Base-by-base conservation (phyloP, 306 rosid species). In the Cicer cuneatum region DNA sequence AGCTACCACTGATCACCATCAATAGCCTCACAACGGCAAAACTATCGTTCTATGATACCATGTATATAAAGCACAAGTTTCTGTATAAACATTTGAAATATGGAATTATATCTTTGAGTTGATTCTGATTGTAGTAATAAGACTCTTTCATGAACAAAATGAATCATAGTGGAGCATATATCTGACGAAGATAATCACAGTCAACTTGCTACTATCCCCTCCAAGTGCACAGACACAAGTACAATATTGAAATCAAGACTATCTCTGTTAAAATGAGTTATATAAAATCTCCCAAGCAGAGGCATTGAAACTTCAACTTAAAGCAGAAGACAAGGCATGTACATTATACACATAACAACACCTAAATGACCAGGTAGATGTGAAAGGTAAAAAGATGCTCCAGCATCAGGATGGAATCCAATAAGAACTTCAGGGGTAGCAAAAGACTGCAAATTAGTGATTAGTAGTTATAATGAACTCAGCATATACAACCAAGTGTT, bases 361-460 rank as follows among this genome's bases (percentile, higher is more conserved):
- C 96, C 98, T 77, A 94, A 54, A 74, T 83, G 91, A 81, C 98
- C 97, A 14, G 97, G 95, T 45, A 94, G 78, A 82, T 78, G 98
- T 65, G 97, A 85, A 82, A 94, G 98, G 83, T 88, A 89, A 83
- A 90, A 94, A 60, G 98, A 94, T 56, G 97, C 95, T 62, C 88
- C 96, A 57, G 97, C 98, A 86, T 94, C 97, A 52, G 97, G 96
- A 80, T 94, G 97, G 84, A 91, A 94, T 82, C 98, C 98, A 73
- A 94, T 94, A 40, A 82, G 79, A 80, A 96, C 89, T 87, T 94
- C 98, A 82, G 97, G 95, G 58, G 96, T 91, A 65, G 97, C 96
- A 66, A 91, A 94, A 85, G 85, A 79, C 97, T 91, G 89, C 66
- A 83, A 76, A 75, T 51, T 24, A 7, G 70, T 70, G 56, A 74